A percentile compares a stretch with the other conserved stretches of the same genome.
phyloP scores from a whole-genome alignment of 352 stramenopile genomes.

The Hyaloperonospora brassicae region DNA sequence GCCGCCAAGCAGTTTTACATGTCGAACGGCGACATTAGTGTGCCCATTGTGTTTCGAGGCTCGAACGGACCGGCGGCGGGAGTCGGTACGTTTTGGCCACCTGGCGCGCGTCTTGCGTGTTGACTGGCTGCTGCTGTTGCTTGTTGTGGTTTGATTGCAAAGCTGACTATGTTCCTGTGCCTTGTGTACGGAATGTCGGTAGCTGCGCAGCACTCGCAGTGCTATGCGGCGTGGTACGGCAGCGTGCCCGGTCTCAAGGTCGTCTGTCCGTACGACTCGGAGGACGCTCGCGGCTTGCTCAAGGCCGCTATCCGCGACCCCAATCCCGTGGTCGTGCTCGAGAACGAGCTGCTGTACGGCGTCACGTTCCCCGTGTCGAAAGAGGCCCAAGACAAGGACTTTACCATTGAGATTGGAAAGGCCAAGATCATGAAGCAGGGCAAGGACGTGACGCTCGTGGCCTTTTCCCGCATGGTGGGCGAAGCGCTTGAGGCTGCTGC shows the following conservation, averaged over 20 bases:
- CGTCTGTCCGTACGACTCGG: constrained; percentile 93
- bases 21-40: constrained; percentile 94
- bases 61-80: constrained; percentile 96
- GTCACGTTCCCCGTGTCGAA: constrained; percentile 96
- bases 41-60: constrained; percentile 99
- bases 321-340: constrained; percentile 98
- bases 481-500: constrained; percentile 94
- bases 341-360: constrained; percentile 99
- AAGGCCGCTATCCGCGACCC: constrained; percentile 99
- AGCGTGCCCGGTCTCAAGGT: constrained; percentile 97
- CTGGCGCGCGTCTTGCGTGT: no score
- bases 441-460: constrained; percentile 96
- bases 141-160: neutral
- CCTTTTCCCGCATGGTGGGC: constrained; percentile 96
- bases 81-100: constrained; percentile 58
- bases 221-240: constrained; percentile 98
- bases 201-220: constrained; percentile 98
- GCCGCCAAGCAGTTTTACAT: constrained; percentile 99
- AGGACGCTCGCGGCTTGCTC: constrained; percentile 97
- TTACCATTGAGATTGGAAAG: constrained; percentile 97
- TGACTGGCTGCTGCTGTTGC: constrained; percentile 7
- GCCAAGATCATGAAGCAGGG: constrained; percentile 97
- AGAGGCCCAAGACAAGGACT: constrained; percentile 95
- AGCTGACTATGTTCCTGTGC: constrained; percentile 4
- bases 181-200: neutral